Evolutionary conservation across 129 eudicot species (phyloP).

Genomic region (Tagetes erecta): DNA sequence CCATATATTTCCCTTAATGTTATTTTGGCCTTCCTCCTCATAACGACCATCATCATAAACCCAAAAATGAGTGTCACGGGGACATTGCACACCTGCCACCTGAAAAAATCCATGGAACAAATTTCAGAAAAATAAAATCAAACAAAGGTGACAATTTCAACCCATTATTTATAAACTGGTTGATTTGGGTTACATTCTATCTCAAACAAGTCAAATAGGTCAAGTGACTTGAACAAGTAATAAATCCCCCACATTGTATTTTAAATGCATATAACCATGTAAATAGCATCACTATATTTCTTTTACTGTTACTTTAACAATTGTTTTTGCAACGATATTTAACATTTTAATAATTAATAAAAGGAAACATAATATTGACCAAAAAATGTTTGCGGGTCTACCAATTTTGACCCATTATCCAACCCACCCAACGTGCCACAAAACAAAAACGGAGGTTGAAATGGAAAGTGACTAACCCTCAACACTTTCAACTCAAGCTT

Average conservation of each 20-base stretch:
- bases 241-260: neutral
- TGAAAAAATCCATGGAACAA: slow-evolving; percentile 35
- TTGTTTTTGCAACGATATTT: neutral
- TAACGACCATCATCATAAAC: slow-evolving; percentile 99
- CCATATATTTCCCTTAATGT: slow-evolving; percentile 97
- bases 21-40: slow-evolving; percentile 99
- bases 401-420: slow-evolving; percentile 16
- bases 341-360: neutral
- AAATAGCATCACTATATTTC: too few species aligned
- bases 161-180: neutral
- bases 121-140: neutral
- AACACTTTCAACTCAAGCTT: slow-evolving; percentile 76
- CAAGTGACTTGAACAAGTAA: neutral
- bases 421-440: slow-evolving; percentile 6
- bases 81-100: slow-evolving; percentile 96
- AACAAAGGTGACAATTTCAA: neutral
- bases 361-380: neutral
- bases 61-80: slow-evolving; percentile 99
- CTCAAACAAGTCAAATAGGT: neutral
- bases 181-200: neutral
- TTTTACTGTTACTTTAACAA: neutral
- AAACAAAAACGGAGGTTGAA: neutral
- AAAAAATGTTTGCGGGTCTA: neutral
- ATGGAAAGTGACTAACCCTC: slow-evolving; percentile 49
- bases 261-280: neutral